Evolutionary conservation across 1,139 yeast genomes (phyloP).

Genomic region (Taphrina communis): DNA sequence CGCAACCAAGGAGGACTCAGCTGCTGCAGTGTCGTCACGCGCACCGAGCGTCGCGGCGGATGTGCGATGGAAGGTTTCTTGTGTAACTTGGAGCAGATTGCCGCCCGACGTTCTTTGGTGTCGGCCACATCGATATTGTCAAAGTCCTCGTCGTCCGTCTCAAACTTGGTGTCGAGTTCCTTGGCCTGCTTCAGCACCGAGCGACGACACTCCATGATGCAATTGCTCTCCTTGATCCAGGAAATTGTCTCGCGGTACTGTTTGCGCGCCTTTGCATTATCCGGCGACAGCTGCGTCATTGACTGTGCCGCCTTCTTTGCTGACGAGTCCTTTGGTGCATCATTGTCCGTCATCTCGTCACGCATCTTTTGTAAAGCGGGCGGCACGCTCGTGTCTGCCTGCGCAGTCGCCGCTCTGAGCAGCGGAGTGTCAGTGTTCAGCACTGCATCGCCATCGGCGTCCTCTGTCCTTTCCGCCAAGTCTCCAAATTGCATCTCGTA

Average conservation of each 20-base stretch:
- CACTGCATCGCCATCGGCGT: constrained; percentile 31
- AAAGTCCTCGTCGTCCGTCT: constrained; percentile 11
- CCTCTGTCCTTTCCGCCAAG: constrained; percentile 26
- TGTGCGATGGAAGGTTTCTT: constrained; percentile 33
- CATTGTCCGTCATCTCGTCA: constrained; percentile 33
- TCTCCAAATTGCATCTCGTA: constrained; percentile 39
- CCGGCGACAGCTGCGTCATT: constrained; percentile 30
- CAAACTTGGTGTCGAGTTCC: constrained; percentile 1
- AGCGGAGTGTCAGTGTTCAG: constrained; percentile 37
- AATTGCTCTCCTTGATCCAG: constrained; percentile 31
- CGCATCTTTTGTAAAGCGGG: constrained; percentile 30
- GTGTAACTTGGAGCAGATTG: constrained; percentile 31
- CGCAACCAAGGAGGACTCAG: constrained; percentile 34
- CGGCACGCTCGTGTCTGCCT: constrained; percentile 20
- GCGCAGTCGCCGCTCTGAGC: constrained; percentile 30
- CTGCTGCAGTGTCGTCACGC: constrained; percentile 34
- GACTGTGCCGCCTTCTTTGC: constrained; percentile 24
- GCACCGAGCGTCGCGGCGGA: constrained; percentile 29
- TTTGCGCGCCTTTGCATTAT: constrained; percentile 18
- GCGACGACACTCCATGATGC: constrained; percentile 20
- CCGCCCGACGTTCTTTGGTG: constrained; percentile 30
- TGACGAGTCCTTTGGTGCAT: constrained; percentile 30
- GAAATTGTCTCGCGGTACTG: constrained; percentile 21
- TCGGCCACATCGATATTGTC: constrained; percentile 17
- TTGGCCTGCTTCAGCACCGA: background rate